Percentiles rank a stretch among this genome's conserved stretches.
Evolutionary conservation across 106 monocot species (phyloP).

Genomic region (Agapanthus africanus): DNA sequence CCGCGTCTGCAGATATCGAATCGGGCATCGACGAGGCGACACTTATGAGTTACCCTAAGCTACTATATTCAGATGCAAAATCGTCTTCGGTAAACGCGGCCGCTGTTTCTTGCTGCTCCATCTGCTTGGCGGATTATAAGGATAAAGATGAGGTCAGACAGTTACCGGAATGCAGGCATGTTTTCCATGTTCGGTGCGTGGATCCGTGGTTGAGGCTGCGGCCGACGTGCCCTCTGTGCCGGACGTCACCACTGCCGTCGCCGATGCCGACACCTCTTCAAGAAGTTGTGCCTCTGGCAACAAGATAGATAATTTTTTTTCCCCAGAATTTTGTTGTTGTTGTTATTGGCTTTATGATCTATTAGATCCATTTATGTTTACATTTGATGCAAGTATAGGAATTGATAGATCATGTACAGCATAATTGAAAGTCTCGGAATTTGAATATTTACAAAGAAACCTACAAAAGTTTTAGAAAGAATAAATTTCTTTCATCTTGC

Average conservation of each 20-base stretch:
- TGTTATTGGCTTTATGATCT: too few relatives aligned
- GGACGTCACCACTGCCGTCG: slow-evolving; percentile 5
- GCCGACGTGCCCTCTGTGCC: slow-evolving; percentile 15
- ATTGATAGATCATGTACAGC: too few relatives aligned
- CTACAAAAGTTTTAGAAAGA: too few relatives aligned
- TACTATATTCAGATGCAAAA: slow-evolving; percentile 19
- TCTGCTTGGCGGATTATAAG: slow-evolving; percentile 11
- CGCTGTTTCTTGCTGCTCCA: slow-evolving; percentile 4
- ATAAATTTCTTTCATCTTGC: too few relatives aligned
- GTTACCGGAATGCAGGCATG: slow-evolving; percentile 17
- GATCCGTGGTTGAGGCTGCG: slow-evolving; percentile 14
- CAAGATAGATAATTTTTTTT: too few relatives aligned
- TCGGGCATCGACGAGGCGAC: slow-evolving; percentile 35
- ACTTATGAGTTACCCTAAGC: slow-evolving; percentile 27
- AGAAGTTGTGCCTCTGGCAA: slow-evolving; percentile 1
- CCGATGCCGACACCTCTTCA: slow-evolving; percentile 2
- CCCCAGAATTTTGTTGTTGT: too few relatives aligned
- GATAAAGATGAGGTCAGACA: slow-evolving; percentile 3
- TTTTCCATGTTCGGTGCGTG: slow-evolving; percentile 16
- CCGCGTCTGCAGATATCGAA: slow-evolving; percentile 10
- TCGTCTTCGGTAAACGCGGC: background rate
- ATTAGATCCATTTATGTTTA: too few relatives aligned
- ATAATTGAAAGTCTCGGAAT: too few relatives aligned
- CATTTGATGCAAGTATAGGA: too few relatives aligned
- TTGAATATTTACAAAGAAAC: too few relatives aligned